Percentiles rank a stretch among this genome's conserved stretches.
phyloP scores from a whole-genome alignment of 352 stramenopile species.

The Phytophthora megakarya region DNA sequence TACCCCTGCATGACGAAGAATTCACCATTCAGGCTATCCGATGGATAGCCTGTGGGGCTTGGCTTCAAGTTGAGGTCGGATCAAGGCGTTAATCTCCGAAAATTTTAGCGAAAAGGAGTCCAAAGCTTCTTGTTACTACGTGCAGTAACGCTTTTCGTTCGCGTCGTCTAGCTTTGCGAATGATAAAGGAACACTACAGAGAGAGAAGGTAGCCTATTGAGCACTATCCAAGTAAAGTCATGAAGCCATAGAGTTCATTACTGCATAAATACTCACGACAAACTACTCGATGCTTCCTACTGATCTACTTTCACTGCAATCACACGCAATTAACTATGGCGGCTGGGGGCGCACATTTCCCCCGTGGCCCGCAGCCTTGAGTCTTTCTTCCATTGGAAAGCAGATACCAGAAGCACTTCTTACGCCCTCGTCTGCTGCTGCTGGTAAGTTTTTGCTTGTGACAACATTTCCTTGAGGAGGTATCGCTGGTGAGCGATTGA shows the following conservation, averaged over 20 bases:
- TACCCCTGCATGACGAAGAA: neutral
- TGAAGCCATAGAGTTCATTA: constrained; percentile 29
- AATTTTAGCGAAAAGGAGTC: too few relatives aligned
- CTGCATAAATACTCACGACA: constrained; percentile 39
- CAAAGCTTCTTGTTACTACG: too few relatives aligned
- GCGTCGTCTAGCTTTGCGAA: neutral
- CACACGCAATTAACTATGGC: constrained; percentile 28
- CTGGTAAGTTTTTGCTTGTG: constrained; percentile 51
- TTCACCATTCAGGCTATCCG: neutral
- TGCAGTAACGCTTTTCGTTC: constrained; percentile 4
- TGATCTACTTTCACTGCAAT: constrained; percentile 21
- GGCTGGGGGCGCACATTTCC: constrained; percentile 16
- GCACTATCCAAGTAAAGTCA: neutral
- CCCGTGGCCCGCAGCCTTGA: constrained; percentile 14
- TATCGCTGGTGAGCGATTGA: constrained; percentile 71
- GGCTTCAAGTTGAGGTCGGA: neutral
- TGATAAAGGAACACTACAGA: neutral
- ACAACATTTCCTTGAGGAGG: constrained; percentile 71
- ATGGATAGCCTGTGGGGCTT: neutral
- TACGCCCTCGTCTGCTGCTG: constrained; percentile 32
- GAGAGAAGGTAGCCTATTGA: neutral
- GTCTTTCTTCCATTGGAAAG: constrained; percentile 36
- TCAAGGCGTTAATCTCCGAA: neutral
- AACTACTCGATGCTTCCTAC: constrained; percentile 22
- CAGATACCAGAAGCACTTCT: constrained; percentile 16